These are phyloP conservation scores for Metschnikowia anglica DNA, from an alignment of 805 yeast genomes.

Conservation along the genomic window DNA sequence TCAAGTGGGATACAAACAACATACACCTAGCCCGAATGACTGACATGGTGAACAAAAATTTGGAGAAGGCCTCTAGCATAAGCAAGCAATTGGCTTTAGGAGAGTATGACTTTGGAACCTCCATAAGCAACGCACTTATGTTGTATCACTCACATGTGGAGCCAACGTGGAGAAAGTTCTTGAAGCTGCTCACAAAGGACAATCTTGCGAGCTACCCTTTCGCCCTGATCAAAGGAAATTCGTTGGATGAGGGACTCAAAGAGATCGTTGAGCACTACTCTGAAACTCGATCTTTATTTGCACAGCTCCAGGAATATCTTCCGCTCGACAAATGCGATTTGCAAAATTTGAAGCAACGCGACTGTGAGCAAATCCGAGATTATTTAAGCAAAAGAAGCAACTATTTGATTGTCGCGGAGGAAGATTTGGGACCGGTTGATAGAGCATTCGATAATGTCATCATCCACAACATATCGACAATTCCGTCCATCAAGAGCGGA, in stretches of 20 bases:
- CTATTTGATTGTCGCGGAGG: slow-evolving; percentile 5
- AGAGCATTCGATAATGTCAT: slow-evolving; percentile 10
- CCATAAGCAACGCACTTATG: slow-evolving; percentile 21
- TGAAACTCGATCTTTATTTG: slow-evolving; percentile 9
- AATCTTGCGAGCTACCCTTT: slow-evolving; percentile 15
- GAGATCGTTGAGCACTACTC: slow-evolving; percentile 12
- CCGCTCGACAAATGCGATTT: slow-evolving; percentile 11
- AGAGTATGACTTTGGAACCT: slow-evolving; percentile 17
- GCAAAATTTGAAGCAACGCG: neutral
- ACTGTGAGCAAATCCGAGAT: slow-evolving; percentile 2
- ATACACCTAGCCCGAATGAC: slow-evolving; percentile 2
- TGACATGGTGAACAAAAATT: slow-evolving; percentile 6
- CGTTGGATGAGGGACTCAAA: neutral
- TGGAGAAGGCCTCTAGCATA: slow-evolving; percentile 16
- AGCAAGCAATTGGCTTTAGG: slow-evolving; percentile 18
- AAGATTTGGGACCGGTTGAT: slow-evolving; percentile 5
- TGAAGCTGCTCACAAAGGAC: slow-evolving; percentile 9
- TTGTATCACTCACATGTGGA: slow-evolving; percentile 22
- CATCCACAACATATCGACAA: slow-evolving; percentile 1
- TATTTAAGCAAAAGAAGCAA: slow-evolving; percentile 4
- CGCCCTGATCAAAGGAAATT: neutral
- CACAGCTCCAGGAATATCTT: slow-evolving; percentile 10
- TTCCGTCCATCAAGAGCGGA: slow-evolving; percentile 1
- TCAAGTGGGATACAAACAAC: slow-evolving; percentile 9
- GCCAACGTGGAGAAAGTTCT: slow-evolving; percentile 21